Evolutionary conservation across 176 grass and related monocot genomes (phyloP), one percentile per base, ranked within the genome.

Genomic region (Bonia amplexicaulis): DNA sequence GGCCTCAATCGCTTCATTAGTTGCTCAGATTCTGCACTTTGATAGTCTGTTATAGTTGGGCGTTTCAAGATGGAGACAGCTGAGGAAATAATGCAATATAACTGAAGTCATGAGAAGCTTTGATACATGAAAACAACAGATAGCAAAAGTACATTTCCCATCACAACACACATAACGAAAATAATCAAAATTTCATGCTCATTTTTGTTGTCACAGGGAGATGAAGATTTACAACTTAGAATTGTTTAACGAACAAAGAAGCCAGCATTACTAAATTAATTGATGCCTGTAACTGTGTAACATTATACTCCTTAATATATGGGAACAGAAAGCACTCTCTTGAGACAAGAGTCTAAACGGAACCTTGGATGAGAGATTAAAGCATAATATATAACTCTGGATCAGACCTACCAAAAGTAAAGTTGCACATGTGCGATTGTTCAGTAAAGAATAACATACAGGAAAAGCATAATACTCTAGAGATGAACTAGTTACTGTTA

Each of bases 1-100:
- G 93, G 93, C 71, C 93, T 89, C 65, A 95, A 59, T 67, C 93
- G 91, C 89, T 98, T 95, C 96, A 98, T 98, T 82, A 95, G 85
- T 66, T 94, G 93, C 65, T 98, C 96, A 17, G 96, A 89, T 71
- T 95, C 96, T 57, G 93, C 91, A 69, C 90, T 98, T 85, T 95
- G 96, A 91, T 95, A 98, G 52, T 98, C 93, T 83, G 83, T 83
- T 87, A 98, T 90, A 82, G 89, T 88, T 77, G 91, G 80, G 16
- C 93, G 91, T 87, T 95, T 98, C 80, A 93, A 81, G 39, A 95
- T 88, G 84, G 90, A 57, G 82, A 94, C 85, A 90, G 80, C 76
- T 86, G 81, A 85, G 19, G 73, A 61, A 79, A 88, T 67, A 86
- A 85, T 85, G 23, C 53, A 64, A 85, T 44, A 73, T 61, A 52